phyloP scores from a whole-genome alignment of 108 stramenopile genomes.

The Fragilaria radians region DNA sequence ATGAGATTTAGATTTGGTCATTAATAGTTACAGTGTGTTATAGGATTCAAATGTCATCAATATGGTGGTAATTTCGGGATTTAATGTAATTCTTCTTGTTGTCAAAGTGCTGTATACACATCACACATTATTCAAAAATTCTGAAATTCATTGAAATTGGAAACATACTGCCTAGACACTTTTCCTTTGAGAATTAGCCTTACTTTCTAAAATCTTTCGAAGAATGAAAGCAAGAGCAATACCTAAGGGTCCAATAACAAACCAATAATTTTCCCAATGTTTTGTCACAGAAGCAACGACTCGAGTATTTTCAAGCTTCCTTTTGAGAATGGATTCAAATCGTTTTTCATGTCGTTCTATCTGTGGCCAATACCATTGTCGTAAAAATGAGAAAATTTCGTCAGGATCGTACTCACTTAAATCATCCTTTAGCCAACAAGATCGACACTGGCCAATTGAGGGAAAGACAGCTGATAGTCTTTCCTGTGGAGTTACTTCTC shows the following conservation, averaged over 20 bases:
- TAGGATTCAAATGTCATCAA: no score
- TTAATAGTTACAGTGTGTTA: no score
- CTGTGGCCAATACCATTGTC: constrained; percentile 24
- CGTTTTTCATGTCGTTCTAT: constrained; percentile 7
- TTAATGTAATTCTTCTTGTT: no score
- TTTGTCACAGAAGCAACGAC: not conserved
- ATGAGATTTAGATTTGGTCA: no score
- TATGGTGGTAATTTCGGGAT: no score
- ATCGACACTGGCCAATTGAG: constrained; percentile 15
- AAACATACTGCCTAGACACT: no score
- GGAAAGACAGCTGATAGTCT: constrained; percentile 23
- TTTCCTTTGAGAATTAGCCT: not conserved
- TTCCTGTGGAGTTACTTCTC: constrained; percentile 20
- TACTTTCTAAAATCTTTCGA: not conserved
- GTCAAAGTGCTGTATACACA: no score
- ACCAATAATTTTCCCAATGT: not conserved
- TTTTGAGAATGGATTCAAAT: constrained; percentile 13
- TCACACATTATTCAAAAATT: no score
- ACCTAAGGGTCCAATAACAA: not conserved
- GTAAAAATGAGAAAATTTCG: constrained; percentile 19
- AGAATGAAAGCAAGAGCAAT: not conserved
- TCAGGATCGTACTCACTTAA: constrained; percentile 16
- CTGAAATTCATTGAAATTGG: no score
- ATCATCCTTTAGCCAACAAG: constrained; percentile 25
- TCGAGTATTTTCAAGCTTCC: not conserved